A percentile compares a stretch with the other conserved stretches of the same genome.
phyloP scores from a whole-genome alignment of 192 early-diverging fungal genomes.

The Entomortierella parvispora region DNA sequence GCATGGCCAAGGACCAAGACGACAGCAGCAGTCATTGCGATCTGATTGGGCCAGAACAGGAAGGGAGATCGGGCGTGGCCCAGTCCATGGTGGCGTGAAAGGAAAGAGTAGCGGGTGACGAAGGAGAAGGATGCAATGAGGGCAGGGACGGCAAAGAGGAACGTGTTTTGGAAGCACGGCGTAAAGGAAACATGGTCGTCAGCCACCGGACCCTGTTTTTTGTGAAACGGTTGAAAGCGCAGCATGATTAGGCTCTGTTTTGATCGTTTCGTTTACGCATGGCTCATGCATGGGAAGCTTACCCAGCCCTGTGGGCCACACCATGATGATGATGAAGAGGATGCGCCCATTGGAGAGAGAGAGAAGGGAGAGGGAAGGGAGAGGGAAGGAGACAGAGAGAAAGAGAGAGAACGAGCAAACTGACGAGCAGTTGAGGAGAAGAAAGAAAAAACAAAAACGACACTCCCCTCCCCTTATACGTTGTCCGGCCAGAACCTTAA shows the following conservation, averaged over 20 bases:
- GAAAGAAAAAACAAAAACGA: too few relatives aligned
- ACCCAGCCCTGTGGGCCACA: conserved; percentile 34
- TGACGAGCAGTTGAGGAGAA: too few relatives aligned
- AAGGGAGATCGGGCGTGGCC: background rate
- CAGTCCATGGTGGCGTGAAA: conserved; percentile 8
- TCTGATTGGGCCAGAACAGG: conserved; percentile 23
- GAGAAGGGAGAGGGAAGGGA: too few relatives aligned
- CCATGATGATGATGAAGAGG: conserved; percentile 20
- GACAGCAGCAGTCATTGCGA: conserved; percentile 7
- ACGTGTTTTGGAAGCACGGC: conserved; percentile 26
- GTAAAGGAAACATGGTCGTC: conserved; percentile 16
- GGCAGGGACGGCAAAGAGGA: conserved; percentile 15
- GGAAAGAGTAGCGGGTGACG: conserved; percentile 2
- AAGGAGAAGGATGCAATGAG: conserved; percentile 8
- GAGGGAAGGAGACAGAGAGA: background rate
- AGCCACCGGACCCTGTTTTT: conserved; percentile 25
- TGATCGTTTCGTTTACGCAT: background rate
- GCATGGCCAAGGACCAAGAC: background rate
- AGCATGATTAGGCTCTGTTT: too few relatives aligned
- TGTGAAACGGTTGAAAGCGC: too few relatives aligned
- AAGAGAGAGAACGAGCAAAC: background rate
- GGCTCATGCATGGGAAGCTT: background rate
- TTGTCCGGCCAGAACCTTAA: too few relatives aligned
- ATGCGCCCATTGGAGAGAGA: background rate
- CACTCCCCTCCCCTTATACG: too few relatives aligned